A percentile compares a stretch with the other conserved stretches of the same genome.
Conservation (phyloP, 1,284 basidiomycete species). For the Cryptococcus sp. region DNA sequence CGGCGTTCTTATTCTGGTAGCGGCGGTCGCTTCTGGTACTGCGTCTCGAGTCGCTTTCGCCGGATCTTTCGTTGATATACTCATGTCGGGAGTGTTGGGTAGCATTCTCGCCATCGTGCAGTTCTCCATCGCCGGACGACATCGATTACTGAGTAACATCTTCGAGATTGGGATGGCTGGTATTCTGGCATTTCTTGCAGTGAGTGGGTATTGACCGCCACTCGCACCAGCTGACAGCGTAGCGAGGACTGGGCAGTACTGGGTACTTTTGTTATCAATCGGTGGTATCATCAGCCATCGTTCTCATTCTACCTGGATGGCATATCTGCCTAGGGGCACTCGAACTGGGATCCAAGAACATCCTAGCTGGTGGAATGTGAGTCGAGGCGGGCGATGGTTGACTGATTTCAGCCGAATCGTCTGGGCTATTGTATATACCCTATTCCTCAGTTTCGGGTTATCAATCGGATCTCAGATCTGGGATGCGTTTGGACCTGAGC, state of each 20-base stretch:
- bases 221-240: background rate
- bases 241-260: conserved; percentile 27
- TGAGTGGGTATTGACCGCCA: conserved; percentile 8
- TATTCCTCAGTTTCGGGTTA: conserved; percentile 30
- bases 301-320: conserved; percentile 34
- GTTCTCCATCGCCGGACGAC: conserved; percentile 22
- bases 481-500: conserved; percentile 25
- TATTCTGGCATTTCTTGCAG: conserved; percentile 25
- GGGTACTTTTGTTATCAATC: conserved; percentile 31
- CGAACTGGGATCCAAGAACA: conserved; percentile 30
- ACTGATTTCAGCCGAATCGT: conserved; percentile 27
- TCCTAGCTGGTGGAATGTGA: conserved; percentile 30
- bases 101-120: conserved; percentile 20
- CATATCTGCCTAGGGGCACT: conserved; percentile 31
- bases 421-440: conserved; percentile 32
- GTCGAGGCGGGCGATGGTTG: background rate
- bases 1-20: conserved; percentile 18
- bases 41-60: conserved; percentile 27
- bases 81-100: conserved; percentile 24
- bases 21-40: conserved; percentile 22
- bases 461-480: conserved; percentile 30
- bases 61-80: conserved; percentile 31
- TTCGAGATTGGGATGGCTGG: conserved; percentile 34
- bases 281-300: conserved; percentile 27
- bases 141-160: conserved; percentile 24